Evolutionary conservation across 495 filamentous ascomycete species (phyloP), one percentile per base, ranked within the genome.

Genomic region (Xylaria telfairii): DNA sequence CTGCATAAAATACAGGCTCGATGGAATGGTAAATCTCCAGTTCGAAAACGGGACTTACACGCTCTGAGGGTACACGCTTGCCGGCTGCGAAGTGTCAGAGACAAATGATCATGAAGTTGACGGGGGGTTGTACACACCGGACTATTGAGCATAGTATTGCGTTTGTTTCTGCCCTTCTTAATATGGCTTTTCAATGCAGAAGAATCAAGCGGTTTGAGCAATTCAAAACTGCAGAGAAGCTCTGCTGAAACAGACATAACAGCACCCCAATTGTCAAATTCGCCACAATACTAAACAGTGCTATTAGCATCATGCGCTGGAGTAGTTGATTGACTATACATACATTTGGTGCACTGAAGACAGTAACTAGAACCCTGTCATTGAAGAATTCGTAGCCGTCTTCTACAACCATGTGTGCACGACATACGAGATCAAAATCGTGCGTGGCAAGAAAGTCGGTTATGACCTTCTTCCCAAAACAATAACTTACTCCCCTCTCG

Each of bases 371-470:
- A 67, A 98, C 92, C 51, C 96, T 89, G 75, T 99, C 96, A 62
- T 92, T 96, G 78, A 98, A 99, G 81, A 99, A 99, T 75, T 99
- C 96, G 82, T 99, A 99, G 17, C 96, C 96, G 82, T 99, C 96
- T 78, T 99, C 96, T 21, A 99, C 96, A 61, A 99, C 96, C 96
- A 99, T 99, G 84, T 99, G 96, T 62, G 96, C 96, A 61, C 96
- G 88, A 79, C 96, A 98, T 41, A 99, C 95, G 44, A 99, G 82
- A 81, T 99, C 96, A 78, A 99, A 99, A 76, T 99, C 96, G 78
- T 98, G 95, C 44, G 90, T 88, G 65, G 93, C 92, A 73, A 99
- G 85, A 80, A 99, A 99, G 73, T 97, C 93, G 83, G 95, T 93
- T 69, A 99, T 99, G 61, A 99, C 95, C 76, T 96, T 96, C 84